phyloP scores from a whole-genome alignment of 2,329 filamentous ascomycete species.

The Penicillium sp. region DNA sequence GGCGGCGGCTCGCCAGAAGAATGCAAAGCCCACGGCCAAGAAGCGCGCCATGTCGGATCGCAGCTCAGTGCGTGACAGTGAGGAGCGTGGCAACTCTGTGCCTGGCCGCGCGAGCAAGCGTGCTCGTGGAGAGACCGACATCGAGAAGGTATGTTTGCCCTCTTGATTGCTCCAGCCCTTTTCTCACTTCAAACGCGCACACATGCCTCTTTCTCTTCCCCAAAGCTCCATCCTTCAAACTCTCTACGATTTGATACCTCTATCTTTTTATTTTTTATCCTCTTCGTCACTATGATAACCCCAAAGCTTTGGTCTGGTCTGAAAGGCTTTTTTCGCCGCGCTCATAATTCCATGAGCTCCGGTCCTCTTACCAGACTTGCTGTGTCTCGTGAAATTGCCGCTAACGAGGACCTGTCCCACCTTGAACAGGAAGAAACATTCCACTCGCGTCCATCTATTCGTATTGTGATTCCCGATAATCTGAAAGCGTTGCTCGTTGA shows the following conservation, averaged over 20 bases:
- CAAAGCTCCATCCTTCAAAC: neutral
- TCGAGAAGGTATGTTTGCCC: constrained; percentile 39
- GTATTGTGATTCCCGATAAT: constrained; percentile 77
- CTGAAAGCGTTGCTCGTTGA: constrained; percentile 91
- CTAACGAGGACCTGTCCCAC: neutral
- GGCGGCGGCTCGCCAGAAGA: constrained; percentile 30
- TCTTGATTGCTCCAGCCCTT: neutral
- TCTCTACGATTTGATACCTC: neutral
- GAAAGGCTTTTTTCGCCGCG: too few species aligned
- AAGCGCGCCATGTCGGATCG: constrained; percentile 39
- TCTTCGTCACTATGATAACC: neutral
- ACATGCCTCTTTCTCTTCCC: neutral
- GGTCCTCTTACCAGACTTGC: neutral
- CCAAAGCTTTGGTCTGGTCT: too few species aligned
- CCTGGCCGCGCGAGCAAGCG: constrained; percentile 41
- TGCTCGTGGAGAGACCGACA: constrained; percentile 42
- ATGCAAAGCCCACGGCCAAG: constrained; percentile 32
- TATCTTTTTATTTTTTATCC: neutral
- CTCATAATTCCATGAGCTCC: too few species aligned
- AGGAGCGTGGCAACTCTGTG: constrained; percentile 41
- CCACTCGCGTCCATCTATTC: constrained; percentile 74
- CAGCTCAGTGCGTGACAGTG: constrained; percentile 40
- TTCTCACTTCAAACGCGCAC: neutral
- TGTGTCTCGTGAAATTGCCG: neutral
- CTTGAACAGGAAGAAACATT: constrained; percentile 74